Evolutionary conservation across 2,329 filamentous ascomycete species (phyloP), one percentile per base, ranked within the genome.

Genomic region (Helicocarpus griseus): DNA sequence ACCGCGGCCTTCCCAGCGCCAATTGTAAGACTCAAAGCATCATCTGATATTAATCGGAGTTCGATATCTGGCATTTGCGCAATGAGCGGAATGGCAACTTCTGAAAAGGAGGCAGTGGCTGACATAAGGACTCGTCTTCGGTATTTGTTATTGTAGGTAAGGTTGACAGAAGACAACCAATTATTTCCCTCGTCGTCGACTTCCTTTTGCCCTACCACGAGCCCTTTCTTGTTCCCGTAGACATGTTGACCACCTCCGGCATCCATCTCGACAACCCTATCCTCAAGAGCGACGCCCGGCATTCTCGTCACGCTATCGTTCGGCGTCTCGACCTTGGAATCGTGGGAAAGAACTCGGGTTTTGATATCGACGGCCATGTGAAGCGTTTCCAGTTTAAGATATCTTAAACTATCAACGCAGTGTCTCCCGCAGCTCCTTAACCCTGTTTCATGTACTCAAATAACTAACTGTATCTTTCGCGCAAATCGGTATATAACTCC

Each of bases 1-100:
- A 68, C 68, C 0, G 64, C 63, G 17, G 70, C 63, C 48, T 69
- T 70, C 48, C 63, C 69, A 29, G 63, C 62, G 14, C 65, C 17
- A 26, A 41, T 21, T 11, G 47, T 24, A 26, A 52, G 40, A 14
- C 31, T 51, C 21, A 53, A 44, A 13, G 49, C 53, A 51, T 70
- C 68, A 50, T 70, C 67, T 8, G 68, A 70, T 24, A 72, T 72
- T 56, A 72, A 58, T 8, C 69, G 67, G 22, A 72, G 58, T 50
- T 72, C 69, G 52, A 72, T 61, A 31, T 65, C 61, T 17, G 69
- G 61, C 29, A 69, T 68, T 45, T 65, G 62, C 22, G 69, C 61
- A 19, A 71, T 59, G 4, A 62, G 67, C 0, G 68, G 65, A 33
- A 71, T 62, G 8, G 71, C 59, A 29, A 63, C 63, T 29, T 69